Base-by-base conservation (phyloP, 2,329 filamentous ascomycete species). In the Neophaeococcomyces aloes region DNA sequence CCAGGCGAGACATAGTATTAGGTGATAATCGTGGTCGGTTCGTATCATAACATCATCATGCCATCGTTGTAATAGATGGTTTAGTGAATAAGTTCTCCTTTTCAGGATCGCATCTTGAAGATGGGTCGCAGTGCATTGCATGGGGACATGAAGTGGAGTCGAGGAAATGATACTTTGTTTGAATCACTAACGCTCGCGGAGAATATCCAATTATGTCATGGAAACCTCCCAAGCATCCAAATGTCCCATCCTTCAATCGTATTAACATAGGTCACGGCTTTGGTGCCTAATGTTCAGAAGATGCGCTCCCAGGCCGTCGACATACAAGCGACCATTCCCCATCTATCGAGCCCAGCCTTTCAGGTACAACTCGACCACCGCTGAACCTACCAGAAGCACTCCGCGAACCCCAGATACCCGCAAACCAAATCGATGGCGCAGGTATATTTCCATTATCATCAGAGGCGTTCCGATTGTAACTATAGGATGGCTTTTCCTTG, bases 401-500 rank as follows among this genome's bases (percentile, higher is more conserved):
- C 23, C 10, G 5, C 5, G 10, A 10, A 6, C 23, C 23, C 5
- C 23, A 5, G 5, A 27, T 5, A 10, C 23, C 10, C 23, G 23
- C 23, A 27, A 10, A 27, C 23, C 23, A 27, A 27, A 10, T 27
- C 10, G 5, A 10, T 27, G 23, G 23, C 23, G 23, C 23, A 27
- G 10, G 10, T 27, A 27, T 10, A 27, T 27, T 27, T 27, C 10
- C 23, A 27, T 27, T 5, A 42, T 29, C 10, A 7, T 42, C 30
- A 29, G 19, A 7, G 14, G 7, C 17, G 35, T 14, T 23, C 21
- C 17, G 3, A 14, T 13, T 6, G 15, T 21, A 13, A 13, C 4
- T 27, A 29, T 27, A 27, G 23, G 5, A 27, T 27, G 23, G 23
- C 23, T 27, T 5, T 59, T 55, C 1, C 44, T 66, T 27, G 65